Percentiles rank a stretch among this genome's conserved stretches.
These are phyloP conservation scores for Debaryomyces nepalensis DNA, from an alignment of 1,139 yeast genomes.

Conservation along the genomic window DNA sequence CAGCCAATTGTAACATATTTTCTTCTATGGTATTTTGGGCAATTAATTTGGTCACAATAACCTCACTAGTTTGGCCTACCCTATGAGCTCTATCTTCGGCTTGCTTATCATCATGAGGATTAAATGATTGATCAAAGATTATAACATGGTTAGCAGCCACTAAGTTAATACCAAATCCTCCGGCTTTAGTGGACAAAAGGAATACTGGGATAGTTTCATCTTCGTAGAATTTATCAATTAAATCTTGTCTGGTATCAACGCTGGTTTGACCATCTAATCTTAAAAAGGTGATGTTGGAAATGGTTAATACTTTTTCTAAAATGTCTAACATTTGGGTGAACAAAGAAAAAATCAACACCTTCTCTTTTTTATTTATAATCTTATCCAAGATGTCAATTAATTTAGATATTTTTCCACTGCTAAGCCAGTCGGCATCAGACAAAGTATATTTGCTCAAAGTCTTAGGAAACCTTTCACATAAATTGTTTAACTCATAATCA, in stretches of 20 bases:
- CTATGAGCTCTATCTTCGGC: constrained; percentile 99
- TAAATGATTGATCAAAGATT: constrained; percentile 91
- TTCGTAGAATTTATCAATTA: constrained; percentile 87
- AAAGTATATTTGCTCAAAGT: constrained; percentile 62
- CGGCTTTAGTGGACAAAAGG: constrained; percentile 91
- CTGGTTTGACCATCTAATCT: constrained; percentile 93
- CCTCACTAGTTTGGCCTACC: constrained; percentile 93
- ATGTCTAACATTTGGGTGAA: constrained; percentile 93
- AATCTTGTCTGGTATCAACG: constrained; percentile 90
- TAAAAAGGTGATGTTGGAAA: constrained; percentile 70
- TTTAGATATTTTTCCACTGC: constrained; percentile 75
- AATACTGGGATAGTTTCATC: constrained; percentile 85
- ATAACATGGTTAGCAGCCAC: constrained; percentile 95
- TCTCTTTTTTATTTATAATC: constrained; percentile 64
- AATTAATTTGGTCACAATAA: constrained; percentile 77
- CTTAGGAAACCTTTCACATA: constrained; percentile 74
- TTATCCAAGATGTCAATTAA: constrained; percentile 62
- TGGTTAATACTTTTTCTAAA: constrained; percentile 73
- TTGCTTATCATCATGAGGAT: constrained; percentile 97
- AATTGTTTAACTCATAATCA: constrained; percentile 79
- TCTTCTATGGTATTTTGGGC: constrained; percentile 83
- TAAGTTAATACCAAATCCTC: constrained; percentile 96
- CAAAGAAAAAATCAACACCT: constrained; percentile 82
- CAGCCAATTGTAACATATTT: constrained; percentile 82
- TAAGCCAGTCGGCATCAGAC: constrained; percentile 61